Conservation (phyloP, 2,329 filamentous ascomycete genomes). For the Venturia nashicola region DNA sequence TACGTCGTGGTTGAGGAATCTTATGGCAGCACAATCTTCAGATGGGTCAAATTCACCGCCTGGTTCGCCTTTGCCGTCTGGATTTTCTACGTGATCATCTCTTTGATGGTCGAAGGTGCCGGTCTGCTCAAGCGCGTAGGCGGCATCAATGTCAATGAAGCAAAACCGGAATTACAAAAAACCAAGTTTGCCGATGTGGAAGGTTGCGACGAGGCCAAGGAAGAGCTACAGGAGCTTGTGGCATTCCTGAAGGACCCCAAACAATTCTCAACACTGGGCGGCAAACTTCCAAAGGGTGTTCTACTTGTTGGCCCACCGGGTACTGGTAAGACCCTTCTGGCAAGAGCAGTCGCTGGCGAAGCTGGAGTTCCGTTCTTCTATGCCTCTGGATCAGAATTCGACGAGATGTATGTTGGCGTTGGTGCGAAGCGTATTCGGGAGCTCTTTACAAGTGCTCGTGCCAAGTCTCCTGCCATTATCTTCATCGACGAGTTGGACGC, state of each 20-base stretch:
- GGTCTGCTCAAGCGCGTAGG: slow-evolving; percentile 69
- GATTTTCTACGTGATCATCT: slow-evolving; percentile 64
- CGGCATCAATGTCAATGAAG: slow-evolving; percentile 62
- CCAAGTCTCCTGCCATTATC: slow-evolving; percentile 82
- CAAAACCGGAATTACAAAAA: slow-evolving; percentile 84
- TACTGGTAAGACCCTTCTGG: slow-evolving; percentile 93
- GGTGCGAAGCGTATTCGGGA: slow-evolving; percentile 93
- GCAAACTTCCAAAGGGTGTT: slow-evolving; percentile 94
- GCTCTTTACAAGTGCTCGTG: slow-evolving; percentile 70
- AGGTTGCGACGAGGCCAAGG: slow-evolving; percentile 95
- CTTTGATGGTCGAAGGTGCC: slow-evolving; percentile 64
- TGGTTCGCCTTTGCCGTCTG: slow-evolving; percentile 72
- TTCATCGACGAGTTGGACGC: slow-evolving; percentile 94
- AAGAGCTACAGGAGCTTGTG: slow-evolving; percentile 91
- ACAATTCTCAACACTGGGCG: slow-evolving; percentile 84
- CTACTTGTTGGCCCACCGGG: slow-evolving; percentile 89
- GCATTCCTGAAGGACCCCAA: slow-evolving; percentile 92
- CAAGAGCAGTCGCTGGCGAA: slow-evolving; percentile 90
- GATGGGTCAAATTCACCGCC: slow-evolving; percentile 79
- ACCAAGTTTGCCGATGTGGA: slow-evolving; percentile 90
- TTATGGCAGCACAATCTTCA: slow-evolving; percentile 64
- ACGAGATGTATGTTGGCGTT: slow-evolving; percentile 96
- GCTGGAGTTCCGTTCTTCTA: slow-evolving; percentile 98
- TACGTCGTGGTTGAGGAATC: slow-evolving; percentile 95
- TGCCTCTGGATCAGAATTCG: slow-evolving; percentile 98